Percentiles rank a stretch among this genome's conserved stretches.
These are phyloP conservation scores for Dothideomycetes sp. DNA, from an alignment of 2,329 filamentous ascomycete species.

Conservation along the genomic window DNA sequence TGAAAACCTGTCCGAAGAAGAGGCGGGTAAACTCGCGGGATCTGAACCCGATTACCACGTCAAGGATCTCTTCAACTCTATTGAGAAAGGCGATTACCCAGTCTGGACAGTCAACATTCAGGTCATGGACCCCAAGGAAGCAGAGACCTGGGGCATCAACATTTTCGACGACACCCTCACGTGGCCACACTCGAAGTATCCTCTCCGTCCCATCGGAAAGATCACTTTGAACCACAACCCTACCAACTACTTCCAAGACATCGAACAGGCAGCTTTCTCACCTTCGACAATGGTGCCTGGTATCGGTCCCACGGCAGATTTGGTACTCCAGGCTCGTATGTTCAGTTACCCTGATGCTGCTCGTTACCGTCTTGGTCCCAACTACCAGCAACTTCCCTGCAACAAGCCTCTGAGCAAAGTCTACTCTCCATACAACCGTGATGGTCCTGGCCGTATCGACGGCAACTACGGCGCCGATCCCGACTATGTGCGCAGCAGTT, in stretches of 20 bases:
- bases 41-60: slow-evolving; percentile 30
- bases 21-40: slow-evolving; percentile 28
- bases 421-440: slow-evolving; percentile 29
- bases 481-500: slow-evolving; percentile 33
- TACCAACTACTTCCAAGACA: slow-evolving; percentile 60
- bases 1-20: slow-evolving; percentile 34
- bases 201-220: slow-evolving; percentile 40
- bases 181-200: slow-evolving; percentile 44
- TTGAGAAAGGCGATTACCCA: slow-evolving; percentile 37
- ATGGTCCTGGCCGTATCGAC: slow-evolving; percentile 28
- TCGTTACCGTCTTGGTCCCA: slow-evolving; percentile 38
- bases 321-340: slow-evolving; percentile 52
- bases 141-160: slow-evolving; percentile 39
- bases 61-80: slow-evolving; percentile 36
- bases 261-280: slow-evolving; percentile 59
- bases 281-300: slow-evolving; percentile 57
- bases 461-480: slow-evolving; percentile 40
- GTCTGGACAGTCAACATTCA: slow-evolving; percentile 47
- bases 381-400: slow-evolving; percentile 37
- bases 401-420: slow-evolving; percentile 17
- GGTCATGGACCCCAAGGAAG: slow-evolving; percentile 44
- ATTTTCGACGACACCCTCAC: slow-evolving; percentile 51
- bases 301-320: slow-evolving; percentile 53
- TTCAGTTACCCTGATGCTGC: slow-evolving; percentile 54
- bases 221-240: slow-evolving; percentile 46